A percentile compares a stretch with the other conserved stretches of the same genome.
Conservation (phyloP, 2,329 filamentous ascomycete species). For the Claviceps sp. region DNA sequence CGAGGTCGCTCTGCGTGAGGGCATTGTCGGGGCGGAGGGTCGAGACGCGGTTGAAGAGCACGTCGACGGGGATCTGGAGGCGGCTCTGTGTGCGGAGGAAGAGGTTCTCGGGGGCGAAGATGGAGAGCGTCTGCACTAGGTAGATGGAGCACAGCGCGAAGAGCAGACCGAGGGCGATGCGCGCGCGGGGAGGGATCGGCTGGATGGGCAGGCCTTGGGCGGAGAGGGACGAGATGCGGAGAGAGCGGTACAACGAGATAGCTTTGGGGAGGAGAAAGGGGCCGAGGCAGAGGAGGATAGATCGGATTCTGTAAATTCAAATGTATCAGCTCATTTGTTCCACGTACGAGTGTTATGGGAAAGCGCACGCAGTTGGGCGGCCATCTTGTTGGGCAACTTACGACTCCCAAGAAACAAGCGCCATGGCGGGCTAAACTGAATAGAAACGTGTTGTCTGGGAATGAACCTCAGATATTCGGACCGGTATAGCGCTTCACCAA, state of each 20-base stretch:
- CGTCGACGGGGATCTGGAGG: conserved; percentile 71
- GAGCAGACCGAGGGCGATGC: conserved; percentile 48
- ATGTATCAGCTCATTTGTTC: not conserved
- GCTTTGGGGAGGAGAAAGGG: conserved; percentile 57
- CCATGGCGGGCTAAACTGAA: not conserved
- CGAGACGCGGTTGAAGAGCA: conserved; percentile 66
- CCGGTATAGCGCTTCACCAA: not conserved
- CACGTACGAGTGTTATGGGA: not conserved
- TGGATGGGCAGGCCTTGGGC: conserved; percentile 37
- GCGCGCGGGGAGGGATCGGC: conserved; percentile 38
- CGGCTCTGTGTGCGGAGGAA: conserved; percentile 67
- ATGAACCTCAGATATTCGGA: not conserved
- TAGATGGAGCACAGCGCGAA: conserved; percentile 31
- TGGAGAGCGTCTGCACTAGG: conserved; percentile 49
- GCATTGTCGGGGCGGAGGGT: conserved; percentile 32
- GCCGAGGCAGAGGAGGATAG: conserved; percentile 49
- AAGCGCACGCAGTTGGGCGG: not conserved
- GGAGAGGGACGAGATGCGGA: conserved; percentile 31
- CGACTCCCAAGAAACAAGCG: conserved; percentile 9
- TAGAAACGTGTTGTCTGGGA: not conserved
- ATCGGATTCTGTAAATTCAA: conserved; percentile 27
- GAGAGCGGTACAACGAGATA: conserved; percentile 49
- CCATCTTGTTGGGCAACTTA: not conserved
- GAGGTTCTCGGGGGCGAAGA: conserved; percentile 65
- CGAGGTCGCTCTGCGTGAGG: conserved; percentile 47